Base-by-base conservation (phyloP, 208 protist species). In the Cochliopodium minus region DNA sequence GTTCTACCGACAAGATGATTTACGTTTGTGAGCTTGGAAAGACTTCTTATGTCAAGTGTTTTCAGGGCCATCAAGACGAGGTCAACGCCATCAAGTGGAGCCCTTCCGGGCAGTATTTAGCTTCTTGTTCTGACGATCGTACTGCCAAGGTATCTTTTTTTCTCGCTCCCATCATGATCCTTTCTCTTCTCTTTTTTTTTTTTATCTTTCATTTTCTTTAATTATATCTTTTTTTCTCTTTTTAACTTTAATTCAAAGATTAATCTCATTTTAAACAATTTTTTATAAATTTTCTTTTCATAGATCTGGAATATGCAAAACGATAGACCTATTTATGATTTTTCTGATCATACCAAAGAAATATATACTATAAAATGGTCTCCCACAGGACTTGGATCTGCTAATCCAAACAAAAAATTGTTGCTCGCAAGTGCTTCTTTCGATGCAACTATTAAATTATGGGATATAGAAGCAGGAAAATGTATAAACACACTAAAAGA, bases 21-120 rank as follows among this genome's bases (percentile, higher is more conserved):
- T 71, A 69, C 42, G 66, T 88, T 3, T 83, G 71, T 54, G 47
- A 80, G 35, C 39, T 84, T 10, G 70, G 66, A n/a, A 66, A 70
- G 15, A 48, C 34, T 1, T 4, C 32, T 22, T 71, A 71, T 0
- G 43, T 78, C 0, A 50, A 51, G 30, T 22, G 28, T 10, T 76
- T 79, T 48, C 7, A 54, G 7, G 73, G 73, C 29, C 73, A 83
- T 49, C 66, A 83, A 58, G 59, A 74, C 32, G 77, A 83, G 54
- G 81, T 91, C 22, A 91, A 91, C 53, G 69, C 73, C 0, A 77
- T 91, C 60, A 67, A 73, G 35, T 91, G 83, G 83, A 72, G 82
- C 56, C 68, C 78, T 15, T 60, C 56, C 10, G 81, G 73, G 13
- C 73, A 30, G 6, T 46, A 84, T 23, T 61, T 91, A 0, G 85